phyloP scores from a whole-genome alignment of 139 green algal genomes.

The Picochlorum sp. region DNA sequence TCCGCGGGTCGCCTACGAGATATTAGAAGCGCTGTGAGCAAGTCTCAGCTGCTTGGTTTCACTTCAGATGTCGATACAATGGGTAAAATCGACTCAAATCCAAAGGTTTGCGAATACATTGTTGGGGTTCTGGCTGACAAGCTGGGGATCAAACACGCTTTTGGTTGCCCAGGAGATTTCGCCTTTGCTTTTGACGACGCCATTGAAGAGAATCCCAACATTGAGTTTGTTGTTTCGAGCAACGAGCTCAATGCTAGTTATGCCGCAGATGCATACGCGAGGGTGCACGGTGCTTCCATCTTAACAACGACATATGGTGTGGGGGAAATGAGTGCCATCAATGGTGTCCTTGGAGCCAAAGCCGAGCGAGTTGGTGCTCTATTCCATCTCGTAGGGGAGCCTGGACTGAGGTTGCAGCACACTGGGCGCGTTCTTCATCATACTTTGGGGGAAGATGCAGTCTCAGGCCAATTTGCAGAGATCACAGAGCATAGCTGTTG shows the following conservation, averaged over 20 bases:
- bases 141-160: slow-evolving; percentile 11
- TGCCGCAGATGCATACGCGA: slow-evolving; percentile 69
- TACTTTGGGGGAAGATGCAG: slow-evolving; percentile 39
- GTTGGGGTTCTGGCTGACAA: neutral
- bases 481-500: neutral
- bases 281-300: slow-evolving; percentile 44
- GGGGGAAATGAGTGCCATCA: slow-evolving; percentile 33
- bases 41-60: too few relatives aligned
- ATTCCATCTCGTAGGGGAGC: slow-evolving; percentile 44
- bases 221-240: neutral
- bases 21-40: too few relatives aligned
- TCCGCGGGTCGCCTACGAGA: too few relatives aligned
- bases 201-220: slow-evolving; percentile 1
- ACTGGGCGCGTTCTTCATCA: slow-evolving; percentile 66
- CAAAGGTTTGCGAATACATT: slow-evolving; percentile 6
- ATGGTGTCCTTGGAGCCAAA: slow-evolving; percentile 45
- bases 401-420: slow-evolving; percentile 55
- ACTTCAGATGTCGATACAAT: too few relatives aligned
- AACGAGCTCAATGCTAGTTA: slow-evolving; percentile 82
- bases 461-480: neutral
- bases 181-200: slow-evolving; percentile 12
- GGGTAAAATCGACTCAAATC: neutral
- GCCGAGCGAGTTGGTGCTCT: slow-evolving; percentile 45
- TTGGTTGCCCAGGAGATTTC: slow-evolving; percentile 12
- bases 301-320: slow-evolving; percentile 66